These are phyloP conservation scores for Carex cristatella DNA, from an alignment of 176 grass and related monocot species.

Conservation along the genomic window DNA sequence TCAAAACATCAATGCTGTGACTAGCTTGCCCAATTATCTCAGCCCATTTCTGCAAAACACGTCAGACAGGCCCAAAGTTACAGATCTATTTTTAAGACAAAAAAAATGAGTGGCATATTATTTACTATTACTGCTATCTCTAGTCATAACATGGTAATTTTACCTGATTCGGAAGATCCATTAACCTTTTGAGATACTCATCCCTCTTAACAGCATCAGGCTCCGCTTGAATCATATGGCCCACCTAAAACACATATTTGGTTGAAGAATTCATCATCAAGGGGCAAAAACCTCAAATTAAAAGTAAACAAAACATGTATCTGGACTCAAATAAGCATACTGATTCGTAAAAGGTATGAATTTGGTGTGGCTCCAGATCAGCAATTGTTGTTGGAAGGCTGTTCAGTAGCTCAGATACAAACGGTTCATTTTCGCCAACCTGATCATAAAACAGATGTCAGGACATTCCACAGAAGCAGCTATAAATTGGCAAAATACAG, in stretches of 20 bases:
- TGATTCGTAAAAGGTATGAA: conserved; percentile 99
- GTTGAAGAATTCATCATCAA: not conserved
- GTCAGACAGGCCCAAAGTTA: not conserved
- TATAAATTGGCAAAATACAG: conserved; percentile 8
- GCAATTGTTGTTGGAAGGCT: conserved; percentile 71
- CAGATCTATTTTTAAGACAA: not conserved
- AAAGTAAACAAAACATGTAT: conserved; percentile 8
- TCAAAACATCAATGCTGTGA: conserved; percentile 89
- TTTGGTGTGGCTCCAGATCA: conserved; percentile 97
- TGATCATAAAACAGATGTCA: conserved; percentile 30
- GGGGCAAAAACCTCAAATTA: not conserved
- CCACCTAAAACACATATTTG: conserved; percentile 50
- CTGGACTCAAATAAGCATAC: conserved; percentile 41
- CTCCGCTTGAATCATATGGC: conserved; percentile 99
- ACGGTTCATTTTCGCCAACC: conserved; percentile 97
- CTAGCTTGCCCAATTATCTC: conserved; percentile 99
- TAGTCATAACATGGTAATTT: not conserved
- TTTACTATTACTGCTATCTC: conserved; percentile 18
- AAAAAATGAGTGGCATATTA: not conserved
- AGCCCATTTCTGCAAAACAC: conserved; percentile 85
- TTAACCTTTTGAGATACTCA: conserved; percentile 96
- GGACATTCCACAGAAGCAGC: not conserved
- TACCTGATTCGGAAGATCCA: conserved; percentile 99
- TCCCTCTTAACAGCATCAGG: conserved; percentile 87
- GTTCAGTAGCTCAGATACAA: conserved; percentile 86